Base-by-base conservation (phyloP, 805 yeast genomes). In the Clavispora asparagi region DNA sequence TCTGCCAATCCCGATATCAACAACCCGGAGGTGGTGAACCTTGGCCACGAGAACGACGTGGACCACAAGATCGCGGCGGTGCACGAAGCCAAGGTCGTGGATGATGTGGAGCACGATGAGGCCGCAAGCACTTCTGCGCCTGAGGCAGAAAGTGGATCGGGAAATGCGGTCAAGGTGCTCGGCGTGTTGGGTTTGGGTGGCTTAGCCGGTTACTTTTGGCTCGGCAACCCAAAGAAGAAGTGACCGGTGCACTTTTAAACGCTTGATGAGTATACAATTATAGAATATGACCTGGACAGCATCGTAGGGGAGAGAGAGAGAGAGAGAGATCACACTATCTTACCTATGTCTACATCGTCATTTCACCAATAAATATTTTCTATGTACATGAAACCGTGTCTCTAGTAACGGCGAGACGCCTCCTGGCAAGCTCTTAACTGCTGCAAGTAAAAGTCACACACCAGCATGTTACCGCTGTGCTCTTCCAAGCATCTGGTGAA, bases 381-480 rank as follows among this genome's bases (percentile, higher is more conserved):
- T 45, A 37, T 41, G 12, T 37, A 41, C 42, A 38, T 16, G 28
- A 30, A 14, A 14, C 37, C 37, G 37, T 17, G 25, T 19, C 17
- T 10, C 39, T 82, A 91, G 68, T 87, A 91, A 59, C 79, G 87
- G 55, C 83, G 79, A 45, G 96, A 77, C 58, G 97, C 96, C 70
- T 87, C 89, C 74, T 94, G 97, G 72, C 99, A 94, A 17, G 97
- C 95, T 76, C 87, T 92, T 68, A 94, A 83, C 75, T 92, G 97
- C 74, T 94, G 97, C 72, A 94, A 78, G 73, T 94, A 94, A 81
- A 80, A 94, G 63, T 91, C 97, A 74, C 99, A 94, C 57, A 87
- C 84, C 73, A 91, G 97, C 88, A 88, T 87, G 80, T 94, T 90
- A 58, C 99, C 99, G 56, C 78, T 75, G 73, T 94, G 89, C 59